Percentiles rank a stretch among this genome's conserved stretches.
phyloP scores from a whole-genome alignment of 2,329 filamentous ascomycete genomes.

The Aureobasidium sp. region DNA sequence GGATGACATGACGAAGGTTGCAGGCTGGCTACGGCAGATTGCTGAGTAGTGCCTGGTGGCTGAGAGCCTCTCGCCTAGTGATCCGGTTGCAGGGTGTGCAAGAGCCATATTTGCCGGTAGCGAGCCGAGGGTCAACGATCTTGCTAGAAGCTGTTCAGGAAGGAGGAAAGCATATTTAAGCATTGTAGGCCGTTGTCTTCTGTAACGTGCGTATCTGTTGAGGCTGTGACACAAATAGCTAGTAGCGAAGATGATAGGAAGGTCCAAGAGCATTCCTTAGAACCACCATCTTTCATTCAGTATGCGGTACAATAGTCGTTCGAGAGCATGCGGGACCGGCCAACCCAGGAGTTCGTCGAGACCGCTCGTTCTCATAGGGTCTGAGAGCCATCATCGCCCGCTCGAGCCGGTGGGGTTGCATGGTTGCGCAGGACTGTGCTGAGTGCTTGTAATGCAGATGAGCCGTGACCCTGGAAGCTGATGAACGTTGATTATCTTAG shows the following conservation, averaged over 20 bases:
- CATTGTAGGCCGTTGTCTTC: background rate
- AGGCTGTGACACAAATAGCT: background rate
- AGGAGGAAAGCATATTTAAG: background rate
- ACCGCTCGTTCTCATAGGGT: background rate
- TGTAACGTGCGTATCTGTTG: background rate
- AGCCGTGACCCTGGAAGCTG: background rate
- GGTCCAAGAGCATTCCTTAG: background rate
- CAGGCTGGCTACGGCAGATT: constrained; percentile 3
- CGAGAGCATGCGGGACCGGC: background rate
- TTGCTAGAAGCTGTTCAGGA: background rate
- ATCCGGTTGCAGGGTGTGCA: background rate
- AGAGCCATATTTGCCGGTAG: background rate
- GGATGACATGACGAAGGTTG: background rate
- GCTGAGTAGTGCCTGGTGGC: background rate
- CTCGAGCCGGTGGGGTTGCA: background rate
- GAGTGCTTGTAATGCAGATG: background rate
- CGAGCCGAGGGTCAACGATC: background rate
- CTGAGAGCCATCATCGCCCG: background rate
- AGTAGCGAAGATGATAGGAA: background rate
- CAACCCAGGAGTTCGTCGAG: background rate
- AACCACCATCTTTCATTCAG: background rate
- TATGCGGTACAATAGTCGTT: background rate
- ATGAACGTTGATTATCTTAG: background rate
- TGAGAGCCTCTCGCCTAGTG: background rate
- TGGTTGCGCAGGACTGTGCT: background rate